Conservation (phyloP, 208 protist species). For the Acanthamoeba lenticulata region DNA sequence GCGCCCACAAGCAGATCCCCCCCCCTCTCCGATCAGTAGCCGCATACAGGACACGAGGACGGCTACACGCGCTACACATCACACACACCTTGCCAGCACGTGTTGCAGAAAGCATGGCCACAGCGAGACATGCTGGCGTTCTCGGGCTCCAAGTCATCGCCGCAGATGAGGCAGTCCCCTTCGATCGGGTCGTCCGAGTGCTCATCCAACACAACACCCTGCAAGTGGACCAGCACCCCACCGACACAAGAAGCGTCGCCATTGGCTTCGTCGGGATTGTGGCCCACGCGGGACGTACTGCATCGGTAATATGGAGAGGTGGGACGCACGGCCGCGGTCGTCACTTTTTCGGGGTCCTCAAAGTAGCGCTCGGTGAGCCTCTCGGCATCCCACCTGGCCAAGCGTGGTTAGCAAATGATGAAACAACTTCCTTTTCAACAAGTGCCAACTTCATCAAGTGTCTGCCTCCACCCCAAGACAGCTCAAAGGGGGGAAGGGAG, state of each 20-base stretch:
- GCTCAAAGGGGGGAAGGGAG: too few species aligned
- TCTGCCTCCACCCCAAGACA: too few species aligned
- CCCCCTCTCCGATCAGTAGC: background rate
- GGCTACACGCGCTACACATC: background rate
- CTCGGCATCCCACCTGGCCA: conserved; percentile 32
- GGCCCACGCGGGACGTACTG: too few species aligned
- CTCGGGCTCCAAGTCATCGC: background rate
- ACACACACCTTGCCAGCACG: conserved; percentile 18
- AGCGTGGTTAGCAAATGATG: background rate
- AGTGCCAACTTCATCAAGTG: too few species aligned
- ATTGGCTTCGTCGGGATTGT: too few species aligned
- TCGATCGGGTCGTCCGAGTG: conserved; percentile 33
- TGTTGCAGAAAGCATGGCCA: conserved; percentile 58
- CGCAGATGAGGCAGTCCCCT: conserved; percentile 37
- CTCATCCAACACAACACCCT: conserved; percentile 21
- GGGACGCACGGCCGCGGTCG: background rate
- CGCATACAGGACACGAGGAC: background rate
- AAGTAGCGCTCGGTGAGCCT: conserved; percentile 50
- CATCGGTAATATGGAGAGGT: background rate
- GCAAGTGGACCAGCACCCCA: background rate
- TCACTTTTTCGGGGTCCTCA: conserved; percentile 48
- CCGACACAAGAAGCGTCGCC: background rate
- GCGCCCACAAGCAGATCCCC: background rate
- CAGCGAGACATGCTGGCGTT: conserved; percentile 21
- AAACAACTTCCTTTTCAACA: background rate